Percentiles rank a stretch among this genome's conserved stretches.
phyloP scores from a whole-genome alignment of 176 grass and related monocot genomes.

The Oryza meyeriana region DNA sequence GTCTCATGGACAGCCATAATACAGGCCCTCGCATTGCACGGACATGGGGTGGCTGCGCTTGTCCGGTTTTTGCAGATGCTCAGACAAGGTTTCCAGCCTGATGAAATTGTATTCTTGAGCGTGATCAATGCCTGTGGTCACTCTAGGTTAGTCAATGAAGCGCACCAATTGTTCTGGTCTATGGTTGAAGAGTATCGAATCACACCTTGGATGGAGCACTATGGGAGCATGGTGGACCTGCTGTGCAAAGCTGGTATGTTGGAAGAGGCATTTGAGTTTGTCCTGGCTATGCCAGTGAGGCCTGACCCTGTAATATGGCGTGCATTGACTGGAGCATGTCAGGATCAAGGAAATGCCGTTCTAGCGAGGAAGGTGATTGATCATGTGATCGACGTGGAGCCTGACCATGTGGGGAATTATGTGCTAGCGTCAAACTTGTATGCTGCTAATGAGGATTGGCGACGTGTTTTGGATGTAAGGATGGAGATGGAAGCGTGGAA shows the following conservation, averaged over 20 bases:
- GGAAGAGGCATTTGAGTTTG: constrained; percentile 44
- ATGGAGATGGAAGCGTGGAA: constrained; percentile 43
- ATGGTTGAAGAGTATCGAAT: constrained; percentile 52
- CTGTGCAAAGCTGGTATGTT: constrained; percentile 40
- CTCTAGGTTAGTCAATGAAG: constrained; percentile 32
- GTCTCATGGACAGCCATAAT: constrained; percentile 58
- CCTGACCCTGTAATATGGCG: constrained; percentile 65
- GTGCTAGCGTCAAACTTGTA: constrained; percentile 49
- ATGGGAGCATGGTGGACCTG: constrained; percentile 54
- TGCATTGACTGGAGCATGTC: constrained; percentile 48
- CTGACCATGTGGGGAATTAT: constrained; percentile 43
- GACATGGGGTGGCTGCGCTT: constrained; percentile 45
- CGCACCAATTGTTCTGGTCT: constrained; percentile 37
- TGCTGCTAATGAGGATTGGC: constrained; percentile 57
- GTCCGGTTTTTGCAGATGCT: constrained; percentile 59
- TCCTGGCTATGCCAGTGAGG: constrained; percentile 42
- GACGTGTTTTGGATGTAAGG: constrained; percentile 44
- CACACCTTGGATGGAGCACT: constrained; percentile 58
- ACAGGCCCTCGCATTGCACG: constrained; percentile 49
- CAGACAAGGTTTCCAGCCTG: constrained; percentile 50
- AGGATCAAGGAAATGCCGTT: constrained; percentile 43
- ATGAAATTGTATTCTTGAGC: constrained; percentile 44
- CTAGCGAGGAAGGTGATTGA: constrained; percentile 46
- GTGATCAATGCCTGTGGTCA: constrained; percentile 51
- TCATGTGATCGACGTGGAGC: constrained; percentile 47